Conservation (phyloP, 306 rosid genomes). For the Astragalus glycyphyllos region DNA sequence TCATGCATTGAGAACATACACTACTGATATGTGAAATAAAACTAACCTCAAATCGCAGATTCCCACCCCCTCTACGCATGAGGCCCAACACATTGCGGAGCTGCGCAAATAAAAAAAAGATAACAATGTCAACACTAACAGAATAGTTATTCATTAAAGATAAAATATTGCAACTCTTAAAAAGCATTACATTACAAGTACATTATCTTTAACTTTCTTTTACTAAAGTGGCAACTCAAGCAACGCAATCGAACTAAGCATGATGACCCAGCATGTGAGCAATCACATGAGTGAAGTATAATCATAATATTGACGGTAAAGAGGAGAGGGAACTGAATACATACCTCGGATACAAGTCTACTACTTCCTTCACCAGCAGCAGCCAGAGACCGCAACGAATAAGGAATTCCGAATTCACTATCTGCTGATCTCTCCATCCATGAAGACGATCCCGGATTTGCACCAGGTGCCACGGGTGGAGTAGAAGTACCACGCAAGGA, state of each 20-base stretch:
- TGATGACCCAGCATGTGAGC: not conserved
- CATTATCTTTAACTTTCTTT: not conserved
- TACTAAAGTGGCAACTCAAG: slow-evolving; percentile 13
- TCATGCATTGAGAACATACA: slow-evolving; percentile 27
- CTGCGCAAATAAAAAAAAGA: slow-evolving; percentile 54
- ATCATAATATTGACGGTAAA: slow-evolving; percentile 34
- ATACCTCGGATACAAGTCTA: slow-evolving; percentile 93
- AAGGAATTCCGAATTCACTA: slow-evolving; percentile 69
- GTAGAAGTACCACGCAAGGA: slow-evolving; percentile 63
- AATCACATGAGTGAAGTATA: slow-evolving; percentile 22
- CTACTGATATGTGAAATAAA: slow-evolving; percentile 28
- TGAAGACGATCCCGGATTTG: slow-evolving; percentile 64
- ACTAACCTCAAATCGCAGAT: slow-evolving; percentile 88
- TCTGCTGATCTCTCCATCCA: slow-evolving; percentile 84
- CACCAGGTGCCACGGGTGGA: slow-evolving; percentile 64
- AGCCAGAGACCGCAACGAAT: slow-evolving; percentile 76
- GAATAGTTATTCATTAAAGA: slow-evolving; percentile 19
- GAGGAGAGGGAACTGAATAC: slow-evolving; percentile 44
- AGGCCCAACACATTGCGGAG: slow-evolving; percentile 91
- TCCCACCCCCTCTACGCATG: slow-evolving; percentile 88
- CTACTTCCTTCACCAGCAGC: slow-evolving; percentile 72
- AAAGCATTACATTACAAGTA: not conserved
- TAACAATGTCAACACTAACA: slow-evolving; percentile 38
- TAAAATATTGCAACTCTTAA: slow-evolving; percentile 4
- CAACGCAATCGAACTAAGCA: not conserved